Base-by-base conservation (phyloP, 345 rosid genomes). In the Carallia brachiata region DNA sequence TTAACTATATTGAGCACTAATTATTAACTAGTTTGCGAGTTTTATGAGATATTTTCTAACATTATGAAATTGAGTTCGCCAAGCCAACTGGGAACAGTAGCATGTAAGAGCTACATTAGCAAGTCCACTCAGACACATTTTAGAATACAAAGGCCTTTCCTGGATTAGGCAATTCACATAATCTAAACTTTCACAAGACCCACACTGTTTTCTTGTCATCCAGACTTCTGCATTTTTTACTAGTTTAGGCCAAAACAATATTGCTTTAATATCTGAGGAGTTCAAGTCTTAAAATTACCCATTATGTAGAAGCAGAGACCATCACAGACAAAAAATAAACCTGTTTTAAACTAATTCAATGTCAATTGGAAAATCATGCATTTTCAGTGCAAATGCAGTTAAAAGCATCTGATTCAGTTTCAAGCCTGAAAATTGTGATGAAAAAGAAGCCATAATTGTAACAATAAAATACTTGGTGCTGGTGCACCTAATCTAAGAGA, bases 401-500 rank as follows among this genome's bases (percentile, higher is more conserved):
- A 62, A 1, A 34, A 63, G 52, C 77, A 73, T 60, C 52, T 52
- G 64, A n/a, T 48, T 34, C 52, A 17, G 47, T 36, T 53, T 23
- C 12, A 19, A 64, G 37, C 16, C 15, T n/a, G 74, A 30, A 56
- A 67, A 61, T 77, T 55, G 7, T 16, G 47, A 52, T 48, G 57
- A 10, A 71, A 63, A 63, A 9, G 56, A 63, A 65, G 67, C 32
- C 12, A 57, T 50, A 70, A 73, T 61, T 52, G 52, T 30, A 59
- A 62, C 53, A 68, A 65, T 61, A 52, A 57, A 55, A 15, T 17
- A 84, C 59, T 7, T 40, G 10, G 61, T 54, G 16, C 50, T 40
- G 10, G 61, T 54, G 16, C 50, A 75, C 71, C 68, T 36, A 64
- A 70, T 75, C 55, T 31, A 79, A 65, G 56, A 36, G 57, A 80